Base-by-base conservation (phyloP, 768 basidiomycete species). In the Fistulinella prunicolor region DNA sequence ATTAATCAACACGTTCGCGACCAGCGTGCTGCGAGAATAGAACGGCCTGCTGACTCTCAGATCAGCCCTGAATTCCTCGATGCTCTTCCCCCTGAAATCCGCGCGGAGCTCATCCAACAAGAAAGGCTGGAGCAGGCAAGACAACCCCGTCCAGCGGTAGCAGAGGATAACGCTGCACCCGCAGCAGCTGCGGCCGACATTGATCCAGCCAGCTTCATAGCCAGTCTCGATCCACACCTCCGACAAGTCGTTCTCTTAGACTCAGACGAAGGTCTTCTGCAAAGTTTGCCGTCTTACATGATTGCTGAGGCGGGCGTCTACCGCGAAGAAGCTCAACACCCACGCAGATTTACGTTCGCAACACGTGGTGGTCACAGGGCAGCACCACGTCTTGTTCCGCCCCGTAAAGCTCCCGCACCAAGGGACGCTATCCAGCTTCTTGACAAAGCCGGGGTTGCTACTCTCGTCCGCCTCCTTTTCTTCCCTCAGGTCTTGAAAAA, bases 1-100 rank as follows among this genome's bases (percentile, higher is more conserved):
- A 77, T 99, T 44, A 94, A 94, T 59, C 96, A 99, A 62, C 95
- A 99, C 62, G 84, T 97, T 57, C 85, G 94, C 9, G 96, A 98
- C 58, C 90, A 86, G 51, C 84, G 86, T 34, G 83, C 89, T 10
- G 83, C 91, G 4, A 76, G 83, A 61, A 73, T 84, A 47, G 86
- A 86, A 64, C 77, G 81, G 38, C 87, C 81, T 28, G 74, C 80
- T 16, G 92, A 92, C 57, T 92, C 92, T 0, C 86, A 89, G 60
- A 94, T 99, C 67, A 95, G 89, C 67, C 65, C 85, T 2, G 96
- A 99, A 70, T 99, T 99, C 70, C 78, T 99, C 38, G 90, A 97
- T 57, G 96, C 96, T 1, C 75, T 98, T 4, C 96, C 96, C 3
- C 90, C 94, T 3, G 94, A 96, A 59, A 89, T 99, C 47, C 87